Conservation (phyloP, 257 asterid genomes). For the Solanum ossicruentum region DNA sequence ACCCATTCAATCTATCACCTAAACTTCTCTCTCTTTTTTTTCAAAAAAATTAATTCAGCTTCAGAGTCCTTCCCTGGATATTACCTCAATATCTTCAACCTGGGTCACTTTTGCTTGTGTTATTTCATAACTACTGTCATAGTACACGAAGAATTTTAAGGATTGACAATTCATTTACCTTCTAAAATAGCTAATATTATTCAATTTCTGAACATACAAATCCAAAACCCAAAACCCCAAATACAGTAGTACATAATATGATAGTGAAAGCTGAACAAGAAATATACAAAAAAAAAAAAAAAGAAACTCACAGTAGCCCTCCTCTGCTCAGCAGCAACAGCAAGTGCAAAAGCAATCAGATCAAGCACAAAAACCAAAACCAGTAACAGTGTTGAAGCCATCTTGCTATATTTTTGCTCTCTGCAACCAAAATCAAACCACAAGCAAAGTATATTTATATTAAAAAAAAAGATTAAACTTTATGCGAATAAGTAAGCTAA, state of each 20-base stretch:
- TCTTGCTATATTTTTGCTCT: background rate
- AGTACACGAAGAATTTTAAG: background rate
- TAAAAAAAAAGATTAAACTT: background rate
- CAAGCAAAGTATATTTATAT: background rate
- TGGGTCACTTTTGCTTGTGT: background rate
- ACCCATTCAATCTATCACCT: background rate
- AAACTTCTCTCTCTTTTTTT: too few relatives aligned
- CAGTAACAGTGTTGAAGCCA: constrained; percentile 48
- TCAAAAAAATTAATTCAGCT: background rate
- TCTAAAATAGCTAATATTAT: background rate
- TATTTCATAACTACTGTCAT: background rate
- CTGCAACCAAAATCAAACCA: background rate
- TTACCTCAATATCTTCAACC: background rate
- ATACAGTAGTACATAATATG: background rate
- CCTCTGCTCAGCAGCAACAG: constrained; percentile 68
- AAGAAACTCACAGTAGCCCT: constrained; percentile 44
- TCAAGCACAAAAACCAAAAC: constrained; percentile 41
- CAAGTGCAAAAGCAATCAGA: constrained; percentile 71
- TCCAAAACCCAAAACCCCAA: background rate
- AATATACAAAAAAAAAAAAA: background rate
- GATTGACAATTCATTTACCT: background rate
- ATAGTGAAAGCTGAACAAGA: background rate
- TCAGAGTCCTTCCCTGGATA: background rate
- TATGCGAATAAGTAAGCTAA: background rate
- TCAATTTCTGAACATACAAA: background rate